These are phyloP conservation scores for Lycium ferocissimum DNA, from an alignment of 257 asterid genomes.

Conservation along the genomic window DNA sequence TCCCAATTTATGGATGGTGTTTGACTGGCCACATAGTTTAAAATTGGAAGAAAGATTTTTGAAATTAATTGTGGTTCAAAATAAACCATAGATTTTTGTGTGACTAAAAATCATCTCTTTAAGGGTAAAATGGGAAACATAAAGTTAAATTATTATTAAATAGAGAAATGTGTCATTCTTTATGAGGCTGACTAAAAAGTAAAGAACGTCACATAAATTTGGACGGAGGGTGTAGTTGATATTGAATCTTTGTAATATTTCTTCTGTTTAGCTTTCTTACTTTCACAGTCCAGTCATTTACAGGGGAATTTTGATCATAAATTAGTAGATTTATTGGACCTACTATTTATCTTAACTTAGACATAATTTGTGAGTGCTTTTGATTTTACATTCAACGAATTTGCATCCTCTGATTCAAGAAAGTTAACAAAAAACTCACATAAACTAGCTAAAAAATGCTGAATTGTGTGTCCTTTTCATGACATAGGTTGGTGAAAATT, in stretches of 20 bases:
- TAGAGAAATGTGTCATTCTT: not conserved
- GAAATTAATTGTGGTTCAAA: not conserved
- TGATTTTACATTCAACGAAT: conserved; percentile 2
- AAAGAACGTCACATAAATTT: not conserved
- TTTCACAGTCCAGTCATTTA: not conserved
- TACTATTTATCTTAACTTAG: not conserved
- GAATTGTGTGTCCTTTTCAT: not conserved
- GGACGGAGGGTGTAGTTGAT: not conserved
- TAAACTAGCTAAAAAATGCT: not conserved
- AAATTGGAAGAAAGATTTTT: not conserved
- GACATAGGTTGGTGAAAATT: conserved; percentile 64
- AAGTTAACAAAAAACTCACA: not conserved
- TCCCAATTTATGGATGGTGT: not conserved
- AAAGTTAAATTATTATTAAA: too few relatives aligned
- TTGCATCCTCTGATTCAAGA: not conserved
- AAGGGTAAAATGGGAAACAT: too few relatives aligned
- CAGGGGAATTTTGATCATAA: not conserved
- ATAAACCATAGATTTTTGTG: not conserved
- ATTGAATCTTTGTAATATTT: not conserved
- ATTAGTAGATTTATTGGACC: not conserved
- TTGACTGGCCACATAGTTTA: not conserved
- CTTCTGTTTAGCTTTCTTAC: not conserved
- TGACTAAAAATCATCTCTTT: too few relatives aligned
- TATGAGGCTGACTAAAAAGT: not conserved
- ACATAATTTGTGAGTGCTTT: not conserved